Evolutionary conservation across 768 basidiomycete genomes (phyloP).

Genomic region (Tulasnella sp.): DNA sequence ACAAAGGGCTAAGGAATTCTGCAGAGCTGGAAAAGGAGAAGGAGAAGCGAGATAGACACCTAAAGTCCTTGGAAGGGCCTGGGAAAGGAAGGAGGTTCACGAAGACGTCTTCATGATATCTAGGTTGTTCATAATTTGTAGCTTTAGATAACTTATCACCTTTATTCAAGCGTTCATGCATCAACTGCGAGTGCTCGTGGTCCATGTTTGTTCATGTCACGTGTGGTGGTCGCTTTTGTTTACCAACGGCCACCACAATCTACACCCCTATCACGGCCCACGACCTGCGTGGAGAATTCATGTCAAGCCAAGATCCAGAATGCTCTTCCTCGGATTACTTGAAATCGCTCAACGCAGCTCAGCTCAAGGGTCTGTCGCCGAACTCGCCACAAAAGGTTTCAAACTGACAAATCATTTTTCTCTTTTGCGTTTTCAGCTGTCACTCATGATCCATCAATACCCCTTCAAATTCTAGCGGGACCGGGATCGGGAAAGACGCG

Average conservation of each 20-base stretch:
- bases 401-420: neutral
- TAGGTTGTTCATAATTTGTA: constrained; percentile 8
- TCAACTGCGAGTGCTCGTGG: no score
- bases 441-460: constrained; percentile 53
- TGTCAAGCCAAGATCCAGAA: neutral
- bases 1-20: constrained; percentile 16
- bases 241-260: neutral
- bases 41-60: neutral
- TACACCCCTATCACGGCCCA: neutral
- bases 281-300: neutral
- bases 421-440: constrained; percentile 54
- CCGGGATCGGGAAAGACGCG: constrained; percentile 57
- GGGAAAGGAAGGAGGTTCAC: neutral
- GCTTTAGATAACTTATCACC: constrained; percentile 6
- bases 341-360: constrained; percentile 27
- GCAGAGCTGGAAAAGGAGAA: neutral
- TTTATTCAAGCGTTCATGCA: neutral
- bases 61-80: neutral
- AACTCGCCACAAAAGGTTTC: neutral
- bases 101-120: neutral
- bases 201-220: no score
- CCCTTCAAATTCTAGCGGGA: constrained; percentile 78
- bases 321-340: constrained; percentile 19
- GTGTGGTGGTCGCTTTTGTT: constrained; percentile 3
- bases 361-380: constrained; percentile 24